These are phyloP conservation scores for Williopsis jadinii DNA, from an alignment of 1,139 yeast genomes.

Conservation along the genomic window DNA sequence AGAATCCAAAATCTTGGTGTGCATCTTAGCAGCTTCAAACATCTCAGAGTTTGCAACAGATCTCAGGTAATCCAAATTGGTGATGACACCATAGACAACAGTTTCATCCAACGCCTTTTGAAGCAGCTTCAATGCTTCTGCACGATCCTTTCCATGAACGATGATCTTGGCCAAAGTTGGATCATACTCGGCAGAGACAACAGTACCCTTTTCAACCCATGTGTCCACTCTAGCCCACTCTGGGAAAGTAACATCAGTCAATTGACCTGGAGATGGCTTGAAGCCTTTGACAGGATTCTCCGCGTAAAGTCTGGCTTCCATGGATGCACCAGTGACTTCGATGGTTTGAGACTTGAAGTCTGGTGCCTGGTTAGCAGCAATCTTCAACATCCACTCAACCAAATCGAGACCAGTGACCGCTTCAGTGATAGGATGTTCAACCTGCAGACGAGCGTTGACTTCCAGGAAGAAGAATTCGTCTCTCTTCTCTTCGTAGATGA, in stretches of 20 bases:
- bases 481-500: conserved; percentile 76
- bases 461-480: conserved; percentile 92
- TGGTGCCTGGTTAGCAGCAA: conserved; percentile 88
- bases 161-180: conserved; percentile 95
- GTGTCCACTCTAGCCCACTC: conserved; percentile 88
- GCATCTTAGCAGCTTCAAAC: conserved; percentile 79
- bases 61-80: conserved; percentile 85
- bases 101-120: conserved; percentile 82
- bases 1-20: conserved; percentile 82
- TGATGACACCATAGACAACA: conserved; percentile 77
- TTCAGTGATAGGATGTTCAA: conserved; percentile 96
- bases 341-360: conserved; percentile 51
- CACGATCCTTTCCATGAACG: conserved; percentile 85
- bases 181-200: conserved; percentile 86
- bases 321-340: conserved; percentile 73
- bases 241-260: conserved; percentile 81
- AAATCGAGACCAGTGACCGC: conserved; percentile 89
- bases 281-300: conserved; percentile 95
- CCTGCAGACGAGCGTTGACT: conserved; percentile 94
- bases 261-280: conserved; percentile 93
- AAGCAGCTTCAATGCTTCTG: conserved; percentile 71
- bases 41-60: conserved; percentile 76
- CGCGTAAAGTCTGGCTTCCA: conserved; percentile 95
- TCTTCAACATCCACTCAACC: conserved; percentile 92
- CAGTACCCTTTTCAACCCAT: conserved; percentile 91